Evolutionary conservation across 768 basidiomycete genomes (phyloP).

Genomic region (Mycena albidolilacea): DNA sequence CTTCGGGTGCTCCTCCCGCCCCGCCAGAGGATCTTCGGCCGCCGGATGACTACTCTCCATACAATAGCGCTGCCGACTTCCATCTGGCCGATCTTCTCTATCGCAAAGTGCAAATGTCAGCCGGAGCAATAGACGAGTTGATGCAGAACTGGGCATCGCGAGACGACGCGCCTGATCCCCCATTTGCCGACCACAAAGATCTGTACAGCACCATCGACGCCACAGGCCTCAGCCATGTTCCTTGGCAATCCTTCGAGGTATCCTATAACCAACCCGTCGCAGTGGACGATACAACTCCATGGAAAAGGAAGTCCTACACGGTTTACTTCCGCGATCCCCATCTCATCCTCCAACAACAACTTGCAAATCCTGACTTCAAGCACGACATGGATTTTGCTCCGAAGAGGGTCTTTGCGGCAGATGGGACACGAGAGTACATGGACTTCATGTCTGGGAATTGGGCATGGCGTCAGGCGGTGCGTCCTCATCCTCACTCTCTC

Average conservation of each 20-base stretch:
- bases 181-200: constrained; percentile 23
- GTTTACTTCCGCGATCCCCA: constrained; percentile 47
- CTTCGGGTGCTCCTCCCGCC: not conserved
- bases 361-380: constrained; percentile 47
- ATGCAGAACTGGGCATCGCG: constrained; percentile 32
- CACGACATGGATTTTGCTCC: constrained; percentile 45
- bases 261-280: not conserved
- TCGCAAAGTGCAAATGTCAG: constrained; percentile 28
- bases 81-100: constrained; percentile 30
- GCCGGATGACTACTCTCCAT: constrained; percentile 14
- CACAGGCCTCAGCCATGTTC: constrained; percentile 14
- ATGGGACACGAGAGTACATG: constrained; percentile 35
- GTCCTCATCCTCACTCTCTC: too few relatives aligned
- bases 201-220: constrained; percentile 28
- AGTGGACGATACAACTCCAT: constrained; percentile 4
- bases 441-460: constrained; percentile 18
- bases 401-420: constrained; percentile 32
- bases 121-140: constrained; percentile 26
- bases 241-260: constrained; percentile 15
- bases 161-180: constrained; percentile 9
- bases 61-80: not conserved
- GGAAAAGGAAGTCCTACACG: constrained; percentile 41
- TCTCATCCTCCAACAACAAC: constrained; percentile 36
- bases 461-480: too few relatives aligned
- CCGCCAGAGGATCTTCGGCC: not conserved